These are phyloP conservation scores for Monosporascus sp. DNA, from an alignment of 2,329 filamentous ascomycete genomes.

Conservation along the genomic window DNA sequence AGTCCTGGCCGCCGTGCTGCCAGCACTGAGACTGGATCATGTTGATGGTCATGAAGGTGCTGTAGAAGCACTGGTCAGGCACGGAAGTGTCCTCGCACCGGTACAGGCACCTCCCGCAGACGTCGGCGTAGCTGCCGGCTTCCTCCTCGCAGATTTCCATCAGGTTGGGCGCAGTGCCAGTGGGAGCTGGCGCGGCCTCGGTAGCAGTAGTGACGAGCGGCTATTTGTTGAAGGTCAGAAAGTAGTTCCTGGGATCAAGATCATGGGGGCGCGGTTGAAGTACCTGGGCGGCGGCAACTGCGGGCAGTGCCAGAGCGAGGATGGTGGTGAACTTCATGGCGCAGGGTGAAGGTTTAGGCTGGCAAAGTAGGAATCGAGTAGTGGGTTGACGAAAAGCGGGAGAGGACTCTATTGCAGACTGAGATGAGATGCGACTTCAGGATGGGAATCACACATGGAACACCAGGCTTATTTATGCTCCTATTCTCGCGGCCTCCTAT, in stretches of 20 bases:
- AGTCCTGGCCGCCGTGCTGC: conserved; percentile 13
- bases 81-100: conserved; percentile 6
- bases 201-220: too few species aligned
- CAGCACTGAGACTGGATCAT: conserved; percentile 12
- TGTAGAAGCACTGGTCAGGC: conserved; percentile 11
- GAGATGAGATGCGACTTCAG: not conserved
- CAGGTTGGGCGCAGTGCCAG: conserved; percentile 6
- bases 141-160: conserved; percentile 12
- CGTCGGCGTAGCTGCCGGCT: conserved; percentile 6
- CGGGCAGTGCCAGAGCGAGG: conserved; percentile 9
- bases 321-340: conserved; percentile 15
- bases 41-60: conserved; percentile 14
- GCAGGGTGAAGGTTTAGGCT: not conserved
- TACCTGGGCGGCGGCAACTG: conserved; percentile 15
- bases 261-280: not conserved
- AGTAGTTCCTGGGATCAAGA: not conserved
- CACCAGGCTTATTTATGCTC: not conserved
- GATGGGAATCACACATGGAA: not conserved
- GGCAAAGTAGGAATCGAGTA: not conserved
- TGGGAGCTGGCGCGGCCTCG: conserved; percentile 4
- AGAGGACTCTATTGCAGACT: not conserved
- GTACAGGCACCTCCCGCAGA: conserved; percentile 11
- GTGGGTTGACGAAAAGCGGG: not conserved
- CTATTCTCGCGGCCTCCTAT: not conserved
- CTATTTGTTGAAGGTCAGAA: conserved; percentile 2